These are phyloP conservation scores for Cystobasidiopsis lactophilus DNA, from an alignment of 768 basidiomycete genomes.

Conservation along the genomic window DNA sequence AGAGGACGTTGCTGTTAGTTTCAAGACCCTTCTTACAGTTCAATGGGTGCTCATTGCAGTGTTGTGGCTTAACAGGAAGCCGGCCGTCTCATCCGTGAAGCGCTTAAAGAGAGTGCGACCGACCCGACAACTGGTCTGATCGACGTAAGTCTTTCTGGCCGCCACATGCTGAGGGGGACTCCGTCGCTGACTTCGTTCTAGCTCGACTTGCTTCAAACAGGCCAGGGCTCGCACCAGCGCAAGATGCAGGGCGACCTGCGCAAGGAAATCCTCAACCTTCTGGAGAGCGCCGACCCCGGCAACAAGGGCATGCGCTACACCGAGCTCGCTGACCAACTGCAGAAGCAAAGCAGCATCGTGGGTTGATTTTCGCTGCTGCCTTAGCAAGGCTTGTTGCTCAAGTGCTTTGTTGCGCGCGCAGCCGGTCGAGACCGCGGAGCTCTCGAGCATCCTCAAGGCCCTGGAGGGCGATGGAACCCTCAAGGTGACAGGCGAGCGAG, in stretches of 20 bases:
- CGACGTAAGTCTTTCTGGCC: slow-evolving; percentile 1
- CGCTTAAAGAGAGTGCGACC: slow-evolving; percentile 80
- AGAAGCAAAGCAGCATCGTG: slow-evolving; percentile 55
- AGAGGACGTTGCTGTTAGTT: slow-evolving; percentile 38
- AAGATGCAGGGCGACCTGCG: slow-evolving; percentile 75
- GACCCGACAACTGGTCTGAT: slow-evolving; percentile 80
- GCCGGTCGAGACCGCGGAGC: neutral
- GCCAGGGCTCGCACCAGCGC: slow-evolving; percentile 67
- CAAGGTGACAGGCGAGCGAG: slow-evolving; percentile 68
- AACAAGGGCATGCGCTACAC: slow-evolving; percentile 52
- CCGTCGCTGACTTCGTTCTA: slow-evolving; percentile 36
- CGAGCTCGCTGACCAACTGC: slow-evolving; percentile 55
- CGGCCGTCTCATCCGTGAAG: slow-evolving; percentile 82
- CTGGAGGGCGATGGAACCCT: slow-evolving; percentile 69
- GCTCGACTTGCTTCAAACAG: slow-evolving; percentile 83
- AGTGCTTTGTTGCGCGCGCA: neutral
- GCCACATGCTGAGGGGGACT: neutral
- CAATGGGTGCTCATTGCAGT: too few species aligned
- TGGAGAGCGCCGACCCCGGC: slow-evolving; percentile 20
- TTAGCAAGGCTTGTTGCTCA: too few species aligned
- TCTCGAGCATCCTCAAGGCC: slow-evolving; percentile 41
- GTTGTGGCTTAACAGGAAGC: slow-evolving; percentile 47
- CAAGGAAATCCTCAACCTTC: slow-evolving; percentile 35
- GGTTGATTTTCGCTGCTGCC: too few species aligned
- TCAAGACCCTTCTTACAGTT: too few species aligned